Percentiles rank a stretch among this genome's conserved stretches.
phyloP scores from a whole-genome alignment of 768 basidiomycete genomes.

The Auriscalpium vulgare region DNA sequence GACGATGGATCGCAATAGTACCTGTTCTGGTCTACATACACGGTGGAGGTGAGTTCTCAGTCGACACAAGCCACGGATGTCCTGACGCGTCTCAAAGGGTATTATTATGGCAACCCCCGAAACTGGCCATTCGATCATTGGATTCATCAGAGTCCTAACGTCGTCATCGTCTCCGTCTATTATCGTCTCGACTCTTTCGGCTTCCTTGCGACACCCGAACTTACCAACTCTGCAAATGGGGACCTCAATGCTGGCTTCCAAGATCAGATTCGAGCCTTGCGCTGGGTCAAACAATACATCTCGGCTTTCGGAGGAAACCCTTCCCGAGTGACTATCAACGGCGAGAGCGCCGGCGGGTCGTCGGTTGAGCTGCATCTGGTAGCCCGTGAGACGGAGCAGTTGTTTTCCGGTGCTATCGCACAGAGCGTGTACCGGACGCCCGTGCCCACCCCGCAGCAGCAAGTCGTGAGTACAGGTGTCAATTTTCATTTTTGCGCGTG shows the following conservation, averaged over 20 bases:
- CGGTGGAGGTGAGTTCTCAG: constrained; percentile 24
- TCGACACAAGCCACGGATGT: not conserved
- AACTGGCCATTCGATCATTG: constrained; percentile 64
- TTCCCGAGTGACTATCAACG: constrained; percentile 40
- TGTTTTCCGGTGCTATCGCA: constrained; percentile 51
- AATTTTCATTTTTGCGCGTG: not conserved
- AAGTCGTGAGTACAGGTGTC: constrained; percentile 31
- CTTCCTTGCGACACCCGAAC: constrained; percentile 46
- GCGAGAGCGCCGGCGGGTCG: constrained; percentile 50
- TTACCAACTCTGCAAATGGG: constrained; percentile 28
- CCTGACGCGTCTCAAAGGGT: constrained; percentile 27
- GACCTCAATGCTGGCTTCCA: constrained; percentile 47
- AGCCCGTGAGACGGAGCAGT: constrained; percentile 28
- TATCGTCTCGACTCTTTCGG: constrained; percentile 59
- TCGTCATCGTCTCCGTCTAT: constrained; percentile 59
- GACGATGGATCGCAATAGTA: constrained; percentile 13
- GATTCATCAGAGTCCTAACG: constrained; percentile 54
- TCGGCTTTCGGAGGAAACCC: constrained; percentile 33
- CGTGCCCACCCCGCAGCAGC: constrained; percentile 42
- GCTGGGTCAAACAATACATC: constrained; percentile 33
- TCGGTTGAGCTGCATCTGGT: constrained; percentile 54
- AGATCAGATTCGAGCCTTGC: constrained; percentile 41
- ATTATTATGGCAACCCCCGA: constrained; percentile 49
- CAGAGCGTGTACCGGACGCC: constrained; percentile 54
- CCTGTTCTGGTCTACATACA: constrained; percentile 36